A percentile compares a stretch with the other conserved stretches of the same genome.
Conservation (phyloP, 495 filamentous ascomycete species). For the Talaromyces proteolyticus region DNA sequence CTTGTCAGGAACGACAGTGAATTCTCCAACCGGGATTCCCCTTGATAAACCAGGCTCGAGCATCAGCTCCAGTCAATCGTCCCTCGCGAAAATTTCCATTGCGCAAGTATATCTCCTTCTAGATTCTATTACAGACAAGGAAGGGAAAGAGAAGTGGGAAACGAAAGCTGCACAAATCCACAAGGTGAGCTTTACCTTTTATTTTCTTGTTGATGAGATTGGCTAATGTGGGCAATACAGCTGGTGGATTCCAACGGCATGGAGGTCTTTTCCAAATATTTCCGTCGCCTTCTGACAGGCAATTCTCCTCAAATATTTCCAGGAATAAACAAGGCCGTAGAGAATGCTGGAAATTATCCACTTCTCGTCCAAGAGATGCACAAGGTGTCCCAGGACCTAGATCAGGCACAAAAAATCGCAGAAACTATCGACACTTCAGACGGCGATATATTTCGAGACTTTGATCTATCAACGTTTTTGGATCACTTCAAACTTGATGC, state of each 20-base stretch:
- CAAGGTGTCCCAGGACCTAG: slow-evolving; percentile 71
- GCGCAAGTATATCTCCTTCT: slow-evolving; percentile 92
- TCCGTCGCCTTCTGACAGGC: slow-evolving; percentile 76
- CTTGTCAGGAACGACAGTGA: slow-evolving; percentile 53
- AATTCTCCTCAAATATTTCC: slow-evolving; percentile 87
- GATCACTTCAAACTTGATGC: slow-evolving; percentile 90
- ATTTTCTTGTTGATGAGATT: neutral
- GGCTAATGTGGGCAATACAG: slow-evolving; percentile 34
- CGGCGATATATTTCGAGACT: slow-evolving; percentile 88
- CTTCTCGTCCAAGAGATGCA: slow-evolving; percentile 79
- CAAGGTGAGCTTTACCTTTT: slow-evolving; percentile 56
- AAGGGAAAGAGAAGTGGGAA: slow-evolving; percentile 89
- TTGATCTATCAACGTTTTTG: slow-evolving; percentile 87
- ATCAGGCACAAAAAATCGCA: slow-evolving; percentile 83
- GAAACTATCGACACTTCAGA: slow-evolving; percentile 83
- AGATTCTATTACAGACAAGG: slow-evolving; percentile 89
- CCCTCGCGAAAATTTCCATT: slow-evolving; percentile 75
- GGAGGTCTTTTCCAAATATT: slow-evolving; percentile 92
- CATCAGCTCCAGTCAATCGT: slow-evolving; percentile 44
- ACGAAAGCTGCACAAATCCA: slow-evolving; percentile 82
- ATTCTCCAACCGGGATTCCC: slow-evolving; percentile 53
- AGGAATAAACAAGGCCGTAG: slow-evolving; percentile 58
- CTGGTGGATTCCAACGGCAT: slow-evolving; percentile 93
- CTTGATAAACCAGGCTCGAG: slow-evolving; percentile 40
- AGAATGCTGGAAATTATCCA: slow-evolving; percentile 72